phyloP scores from a whole-genome alignment of 2,329 filamentous ascomycete genomes.

The Cladophialophora psammophila region DNA sequence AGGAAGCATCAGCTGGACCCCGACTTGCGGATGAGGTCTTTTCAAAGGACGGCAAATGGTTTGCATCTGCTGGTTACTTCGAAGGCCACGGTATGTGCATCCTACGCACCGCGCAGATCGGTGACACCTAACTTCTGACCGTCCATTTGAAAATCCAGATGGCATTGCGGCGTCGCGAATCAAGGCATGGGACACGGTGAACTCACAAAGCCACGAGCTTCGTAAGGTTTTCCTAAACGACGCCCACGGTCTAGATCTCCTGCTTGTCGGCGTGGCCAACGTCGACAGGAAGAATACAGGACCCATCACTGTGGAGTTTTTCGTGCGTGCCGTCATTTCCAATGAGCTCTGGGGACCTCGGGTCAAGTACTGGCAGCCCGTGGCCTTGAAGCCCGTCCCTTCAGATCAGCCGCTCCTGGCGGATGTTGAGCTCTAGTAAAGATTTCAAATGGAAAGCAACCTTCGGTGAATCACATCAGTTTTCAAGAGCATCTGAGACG shows the following conservation, averaged over 20 bases:
- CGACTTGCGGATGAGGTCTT: slow-evolving; percentile 6
- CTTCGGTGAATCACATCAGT: no score
- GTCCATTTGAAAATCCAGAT: neutral
- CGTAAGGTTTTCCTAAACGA: slow-evolving; percentile 9
- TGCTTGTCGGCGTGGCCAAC: slow-evolving; percentile 2
- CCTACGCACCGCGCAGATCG: no score
- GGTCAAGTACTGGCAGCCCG: neutral
- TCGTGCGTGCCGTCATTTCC: neutral
- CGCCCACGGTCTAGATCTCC: slow-evolving; percentile 5
- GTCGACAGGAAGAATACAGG: neutral
- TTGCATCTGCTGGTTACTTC: neutral
- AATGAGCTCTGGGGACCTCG: neutral
- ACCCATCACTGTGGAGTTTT: neutral
- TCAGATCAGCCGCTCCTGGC: neutral
- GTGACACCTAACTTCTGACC: neutral
- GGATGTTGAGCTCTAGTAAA: no score
- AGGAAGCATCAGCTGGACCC: neutral
- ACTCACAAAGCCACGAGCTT: slow-evolving; percentile 3
- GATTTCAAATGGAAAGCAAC: no score
- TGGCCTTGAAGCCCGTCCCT: neutral
- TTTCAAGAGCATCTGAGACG: no score
- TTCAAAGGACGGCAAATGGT: slow-evolving; percentile 4
- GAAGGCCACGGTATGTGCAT: neutral
- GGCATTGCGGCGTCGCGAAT: slow-evolving; percentile 1
- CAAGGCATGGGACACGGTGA: neutral